phyloP scores from a whole-genome alignment of 345 rosid genomes.

The Capsella bursapastoris region DNA sequence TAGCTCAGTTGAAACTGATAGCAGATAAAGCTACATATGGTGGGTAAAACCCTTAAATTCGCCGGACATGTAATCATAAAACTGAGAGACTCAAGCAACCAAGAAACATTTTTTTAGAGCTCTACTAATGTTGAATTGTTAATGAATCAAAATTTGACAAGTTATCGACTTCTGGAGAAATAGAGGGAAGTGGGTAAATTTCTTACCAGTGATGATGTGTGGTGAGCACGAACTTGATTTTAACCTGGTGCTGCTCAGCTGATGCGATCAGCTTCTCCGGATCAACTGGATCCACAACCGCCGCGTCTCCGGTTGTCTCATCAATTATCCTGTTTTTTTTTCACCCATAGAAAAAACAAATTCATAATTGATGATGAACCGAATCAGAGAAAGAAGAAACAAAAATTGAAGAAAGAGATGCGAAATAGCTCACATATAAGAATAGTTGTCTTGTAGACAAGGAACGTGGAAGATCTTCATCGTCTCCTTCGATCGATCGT shows the following conservation, averaged over 20 bases:
- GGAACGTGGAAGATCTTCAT: conserved; percentile 75
- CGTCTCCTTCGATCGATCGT: conserved; percentile 34
- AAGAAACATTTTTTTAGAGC: background rate
- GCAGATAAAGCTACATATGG: background rate
- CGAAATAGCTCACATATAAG: conserved; percentile 63
- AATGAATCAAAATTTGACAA: conserved; percentile 13
- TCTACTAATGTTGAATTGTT: background rate
- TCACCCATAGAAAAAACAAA: background rate
- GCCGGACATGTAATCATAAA: background rate
- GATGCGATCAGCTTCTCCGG: conserved; percentile 66
- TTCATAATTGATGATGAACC: conserved; percentile 6
- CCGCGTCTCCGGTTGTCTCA: conserved; percentile 80
- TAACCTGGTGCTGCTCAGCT: conserved; percentile 54
- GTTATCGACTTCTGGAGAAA: background rate
- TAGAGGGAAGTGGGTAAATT: background rate
- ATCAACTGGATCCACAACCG: conserved; percentile 95
- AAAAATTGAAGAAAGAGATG: background rate
- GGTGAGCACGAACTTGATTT: conserved; percentile 76
- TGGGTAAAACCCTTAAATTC: background rate
- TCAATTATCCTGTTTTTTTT: conserved; percentile 63
- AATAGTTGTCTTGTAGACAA: conserved; percentile 88
- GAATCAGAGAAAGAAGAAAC: background rate
- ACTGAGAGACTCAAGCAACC: background rate
- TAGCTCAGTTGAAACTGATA: background rate
- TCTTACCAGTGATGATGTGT: conserved; percentile 92